These are phyloP conservation scores for Plenodomus biglobosus DNA, from an alignment of 2,329 filamentous ascomycete genomes.

Conservation along the genomic window DNA sequence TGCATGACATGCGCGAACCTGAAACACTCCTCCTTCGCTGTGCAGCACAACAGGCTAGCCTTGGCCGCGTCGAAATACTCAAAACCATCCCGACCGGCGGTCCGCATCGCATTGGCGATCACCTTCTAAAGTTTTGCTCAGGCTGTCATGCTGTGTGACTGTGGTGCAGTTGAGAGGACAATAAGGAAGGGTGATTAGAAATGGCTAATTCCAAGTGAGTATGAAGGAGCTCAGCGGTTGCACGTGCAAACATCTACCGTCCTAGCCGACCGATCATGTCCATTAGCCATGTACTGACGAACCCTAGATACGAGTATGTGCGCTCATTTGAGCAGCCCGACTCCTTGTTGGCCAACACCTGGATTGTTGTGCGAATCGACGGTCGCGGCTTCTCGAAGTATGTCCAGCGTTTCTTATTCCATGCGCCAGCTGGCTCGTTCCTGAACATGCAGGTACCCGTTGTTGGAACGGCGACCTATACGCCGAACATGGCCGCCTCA, in stretches of 20 bases:
- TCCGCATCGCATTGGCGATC: constrained; percentile 8
- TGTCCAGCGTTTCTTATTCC: constrained; percentile 11
- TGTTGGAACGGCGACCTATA: constrained; percentile 7
- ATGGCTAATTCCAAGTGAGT: constrained; percentile 35
- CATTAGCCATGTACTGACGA: constrained; percentile 15
- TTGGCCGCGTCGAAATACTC: constrained; percentile 11
- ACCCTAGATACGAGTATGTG: constrained; percentile 84
- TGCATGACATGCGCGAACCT: constrained; percentile 21
- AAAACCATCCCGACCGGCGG: constrained; percentile 13
- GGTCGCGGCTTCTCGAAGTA: constrained; percentile 94
- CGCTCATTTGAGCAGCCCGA: constrained; percentile 84
- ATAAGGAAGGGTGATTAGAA: neutral
- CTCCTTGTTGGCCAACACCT: constrained; percentile 81
- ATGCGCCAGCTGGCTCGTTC: constrained; percentile 5
- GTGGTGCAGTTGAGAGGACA: constrained; percentile 1
- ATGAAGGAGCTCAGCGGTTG: constrained; percentile 4
- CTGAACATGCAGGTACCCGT: constrained; percentile 24
- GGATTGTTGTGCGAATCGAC: constrained; percentile 93
- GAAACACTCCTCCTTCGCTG: constrained; percentile 20
- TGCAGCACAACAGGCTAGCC: constrained; percentile 13
- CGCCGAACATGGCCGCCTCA: constrained; percentile 5
- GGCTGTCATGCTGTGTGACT: constrained; percentile 21
- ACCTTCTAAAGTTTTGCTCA: constrained; percentile 1
- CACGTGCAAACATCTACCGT: neutral
- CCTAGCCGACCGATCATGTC: neutral